Conservation (phyloP, 257 asterid species). For the Mentha longifolia region DNA sequence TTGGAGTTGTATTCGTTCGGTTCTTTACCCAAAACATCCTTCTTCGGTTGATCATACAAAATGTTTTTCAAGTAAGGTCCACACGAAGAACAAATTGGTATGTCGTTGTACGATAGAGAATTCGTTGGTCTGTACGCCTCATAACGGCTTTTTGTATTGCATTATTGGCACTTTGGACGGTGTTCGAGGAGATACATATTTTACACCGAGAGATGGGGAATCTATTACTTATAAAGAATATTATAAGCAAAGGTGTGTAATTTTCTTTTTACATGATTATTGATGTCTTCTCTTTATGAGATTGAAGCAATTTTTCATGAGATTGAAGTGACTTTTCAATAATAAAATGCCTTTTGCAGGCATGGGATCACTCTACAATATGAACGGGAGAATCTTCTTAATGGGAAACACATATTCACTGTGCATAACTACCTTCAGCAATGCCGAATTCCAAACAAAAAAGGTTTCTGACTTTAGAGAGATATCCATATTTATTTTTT, state of each 20-base stretch:
- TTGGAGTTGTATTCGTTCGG: constrained; percentile 59
- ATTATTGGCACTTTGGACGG: constrained; percentile 46
- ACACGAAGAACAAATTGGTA: constrained; percentile 53
- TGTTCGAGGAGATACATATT: constrained; percentile 48
- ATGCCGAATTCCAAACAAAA: constrained; percentile 40
- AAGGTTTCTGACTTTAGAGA: constrained; percentile 46
- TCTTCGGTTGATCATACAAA: constrained; percentile 29
- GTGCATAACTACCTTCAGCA: constrained; percentile 64
- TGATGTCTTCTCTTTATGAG: neutral
- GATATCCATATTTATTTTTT: neutral
- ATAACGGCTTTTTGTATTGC: constrained; percentile 57
- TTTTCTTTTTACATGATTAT: neutral
- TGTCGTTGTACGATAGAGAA: constrained; percentile 65
- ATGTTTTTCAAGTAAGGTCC: constrained; percentile 36
- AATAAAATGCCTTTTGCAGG: constrained; percentile 42
- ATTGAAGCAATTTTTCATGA: neutral
- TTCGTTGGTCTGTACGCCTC: constrained; percentile 73
- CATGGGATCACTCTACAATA: constrained; percentile 53
- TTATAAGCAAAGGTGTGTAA: constrained; percentile 51
- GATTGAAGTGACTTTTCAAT: neutral
- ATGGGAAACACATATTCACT: constrained; percentile 46
- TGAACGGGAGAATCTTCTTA: constrained; percentile 54
- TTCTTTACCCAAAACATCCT: constrained; percentile 19
- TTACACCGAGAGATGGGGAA: constrained; percentile 46
- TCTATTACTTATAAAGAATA: constrained; percentile 51